Percentiles rank a stretch among this genome's conserved stretches.
Evolutionary conservation across 2,329 filamentous ascomycete species (phyloP).

Genomic region (Exophiala alcalophila): DNA sequence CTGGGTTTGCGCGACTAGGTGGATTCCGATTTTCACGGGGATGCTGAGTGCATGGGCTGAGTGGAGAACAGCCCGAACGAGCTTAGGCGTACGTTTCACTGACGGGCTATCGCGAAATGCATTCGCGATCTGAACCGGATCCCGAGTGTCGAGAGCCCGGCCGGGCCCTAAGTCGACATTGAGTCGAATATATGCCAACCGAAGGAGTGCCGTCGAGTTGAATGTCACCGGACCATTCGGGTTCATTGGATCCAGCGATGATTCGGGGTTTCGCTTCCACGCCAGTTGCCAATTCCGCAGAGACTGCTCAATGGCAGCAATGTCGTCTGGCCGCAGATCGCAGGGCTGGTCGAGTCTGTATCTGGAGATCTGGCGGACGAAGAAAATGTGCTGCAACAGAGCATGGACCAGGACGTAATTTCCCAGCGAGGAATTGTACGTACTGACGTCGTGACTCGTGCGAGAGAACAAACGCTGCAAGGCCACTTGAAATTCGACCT

Average conservation of each 20-base stretch:
- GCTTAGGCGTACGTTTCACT: constrained; percentile 55
- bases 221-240: constrained; percentile 61
- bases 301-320: constrained; percentile 44
- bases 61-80: constrained; percentile 63
- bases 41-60: constrained; percentile 66
- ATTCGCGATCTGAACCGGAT: constrained; percentile 59
- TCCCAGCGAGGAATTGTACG: constrained; percentile 51
- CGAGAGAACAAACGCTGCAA: constrained; percentile 29
- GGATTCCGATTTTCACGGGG: constrained; percentile 39
- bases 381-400: constrained; percentile 68
- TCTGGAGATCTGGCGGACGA: constrained; percentile 50
- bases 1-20: constrained; percentile 41
- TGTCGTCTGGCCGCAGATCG: constrained; percentile 40
- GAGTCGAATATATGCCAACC: constrained; percentile 54
- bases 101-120: constrained; percentile 55
- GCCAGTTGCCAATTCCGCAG: constrained; percentile 42
- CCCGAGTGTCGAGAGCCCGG: constrained; percentile 59
- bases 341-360: constrained; percentile 36
- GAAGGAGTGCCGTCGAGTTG: constrained; percentile 62
- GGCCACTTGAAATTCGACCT: constrained; percentile 38
- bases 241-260: constrained; percentile 34
- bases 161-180: constrained; percentile 29
- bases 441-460: constrained; percentile 15
- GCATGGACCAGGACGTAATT: constrained; percentile 72
- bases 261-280: constrained; percentile 42